Evolutionary conservation across 2,329 filamentous ascomycete genomes (phyloP), one percentile per base, ranked within the genome.

Genomic region (Cladophialophora bantiana): DNA sequence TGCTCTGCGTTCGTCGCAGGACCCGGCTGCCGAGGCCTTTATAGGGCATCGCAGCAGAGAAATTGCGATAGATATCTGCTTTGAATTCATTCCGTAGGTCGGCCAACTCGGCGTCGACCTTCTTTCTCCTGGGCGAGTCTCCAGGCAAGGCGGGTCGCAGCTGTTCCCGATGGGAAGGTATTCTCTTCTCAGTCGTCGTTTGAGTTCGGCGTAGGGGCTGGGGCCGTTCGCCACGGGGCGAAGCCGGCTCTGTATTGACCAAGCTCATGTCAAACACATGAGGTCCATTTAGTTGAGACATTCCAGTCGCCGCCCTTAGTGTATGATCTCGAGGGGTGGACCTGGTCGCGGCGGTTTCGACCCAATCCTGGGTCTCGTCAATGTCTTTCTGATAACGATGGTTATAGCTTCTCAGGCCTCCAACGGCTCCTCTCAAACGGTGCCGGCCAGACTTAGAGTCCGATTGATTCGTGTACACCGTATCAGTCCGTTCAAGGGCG

Each of bases 1-100:
- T 63, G 59, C 71, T 73, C 38, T 65, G 62, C n/a, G 72, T 71
- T 9, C 70, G 66, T 20, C 69, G 70, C 13, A 74, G 66, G 10
- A 59, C 70, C 35, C 40, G 62, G 45, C 70, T 68, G 42, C 59
- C 59, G 15, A 68, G 65, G 15, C 69, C 68, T 32, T 66, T 66
- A 62, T 71, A 70, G 15, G 66, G 66, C 36, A 70, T 50, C n/a
- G 57, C 54, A 7, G 67, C 65, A 0, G 66, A 68, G 59, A 72
- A 72, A 9, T 72, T 65, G 34, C 64, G 57, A 59, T 72, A 72
- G 15, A 66, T 68, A 55, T 68, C 62, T 12, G 65, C 59, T 57
- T 69, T 50, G 45, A 72, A 68, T 20, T 71, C 68, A 38, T 64
- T 69, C 59, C 71, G 69, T 20, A 73, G 31, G 6, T 67, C 67